Evolutionary conservation across 1,139 yeast species (phyloP).

Genomic region (Pneumocystis sp.): DNA sequence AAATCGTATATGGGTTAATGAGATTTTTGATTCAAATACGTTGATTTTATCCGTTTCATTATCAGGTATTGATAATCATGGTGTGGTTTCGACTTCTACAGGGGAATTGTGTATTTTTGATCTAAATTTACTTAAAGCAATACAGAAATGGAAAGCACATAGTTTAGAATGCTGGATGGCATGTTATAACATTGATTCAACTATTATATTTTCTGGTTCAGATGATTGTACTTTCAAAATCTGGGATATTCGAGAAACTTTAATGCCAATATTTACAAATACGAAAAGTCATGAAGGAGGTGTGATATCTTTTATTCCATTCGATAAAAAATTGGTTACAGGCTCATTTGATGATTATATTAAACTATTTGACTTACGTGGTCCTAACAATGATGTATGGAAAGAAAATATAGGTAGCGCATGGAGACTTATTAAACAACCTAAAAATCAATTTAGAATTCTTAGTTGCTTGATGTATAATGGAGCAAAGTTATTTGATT

Average conservation of each 20-base stretch:
- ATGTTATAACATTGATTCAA: conserved; percentile 2
- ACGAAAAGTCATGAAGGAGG: conserved; percentile 8
- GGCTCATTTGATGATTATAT: conserved; percentile 10
- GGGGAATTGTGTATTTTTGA: conserved; percentile 1
- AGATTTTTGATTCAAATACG: not conserved
- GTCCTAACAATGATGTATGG: conserved; percentile 1
- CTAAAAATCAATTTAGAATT: not conserved
- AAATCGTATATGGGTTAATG: not conserved
- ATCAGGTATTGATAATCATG: not conserved
- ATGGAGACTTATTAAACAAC: conserved; percentile 8
- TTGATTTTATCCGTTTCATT: conserved; percentile 7
- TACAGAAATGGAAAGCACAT: not conserved
- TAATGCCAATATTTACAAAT: conserved; percentile 1
- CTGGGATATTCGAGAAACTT: conserved; percentile 2
- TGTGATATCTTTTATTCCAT: conserved; percentile 8
- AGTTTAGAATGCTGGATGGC: conserved; percentile 8
- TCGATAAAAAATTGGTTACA: conserved; percentile 3
- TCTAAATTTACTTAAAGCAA: not conserved
- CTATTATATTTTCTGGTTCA: conserved; percentile 6
- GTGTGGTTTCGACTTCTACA: conserved; percentile 6
- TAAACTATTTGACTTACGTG: conserved; percentile 7
- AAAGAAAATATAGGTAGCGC: conserved; percentile 8
- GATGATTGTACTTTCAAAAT: conserved; percentile 7
- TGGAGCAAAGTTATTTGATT: conserved; percentile 8
- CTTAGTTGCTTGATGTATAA: conserved; percentile 9